Base-by-base conservation (phyloP, 2,329 filamentous ascomycete genomes). In the Colletotrichum falcatum region DNA sequence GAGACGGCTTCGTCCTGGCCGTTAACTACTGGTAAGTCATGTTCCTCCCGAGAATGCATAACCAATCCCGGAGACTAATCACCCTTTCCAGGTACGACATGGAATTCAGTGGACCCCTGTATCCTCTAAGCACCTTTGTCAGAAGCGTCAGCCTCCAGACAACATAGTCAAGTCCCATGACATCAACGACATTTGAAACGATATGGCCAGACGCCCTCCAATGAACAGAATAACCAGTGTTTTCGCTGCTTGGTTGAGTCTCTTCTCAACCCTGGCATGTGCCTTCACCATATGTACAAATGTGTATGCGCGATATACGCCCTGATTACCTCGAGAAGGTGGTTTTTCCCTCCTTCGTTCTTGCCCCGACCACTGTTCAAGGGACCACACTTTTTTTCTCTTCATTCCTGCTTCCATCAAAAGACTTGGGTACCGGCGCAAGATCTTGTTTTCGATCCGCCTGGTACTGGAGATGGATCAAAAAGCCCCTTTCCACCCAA, bases 21-120 rank as follows among this genome's bases (percentile, higher is more conserved):
- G 90, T 94, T 46, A 96, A 96, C 76, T 95, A 95, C 79, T 96
- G 93, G 91, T 91, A 79, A 77, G 83, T 75, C 63, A 79, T 77
- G 83, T 75, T 64, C 42, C 18, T 3, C 16, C 2, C 18, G 11
- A 26, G n/a, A 28, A 30, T 12, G 55, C n/a, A 33, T 7, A 39
- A 55, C 33, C 16, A 39, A 44, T 58, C 9, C 16, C 9, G 8
- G 16, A 30, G 23, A 3, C 46, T 61, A 44, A 61, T 8, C 16
- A 20, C 8, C 63, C 56, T n/a, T 46, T 49, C 46, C 72, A 92
- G 90, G 91, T 94, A 94, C 74, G 92, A 95, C 77, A 92, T 95
- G 87, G 91, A 94, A 37, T 95, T 93, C 75, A 84, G 84, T 33
- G 92, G 92, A 0, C 86, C 88, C 0, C 87, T 94, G 44, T 94